Evolutionary conservation across 2,329 filamentous ascomycete species (phyloP).

Genomic region (Fusarium sp.): DNA sequence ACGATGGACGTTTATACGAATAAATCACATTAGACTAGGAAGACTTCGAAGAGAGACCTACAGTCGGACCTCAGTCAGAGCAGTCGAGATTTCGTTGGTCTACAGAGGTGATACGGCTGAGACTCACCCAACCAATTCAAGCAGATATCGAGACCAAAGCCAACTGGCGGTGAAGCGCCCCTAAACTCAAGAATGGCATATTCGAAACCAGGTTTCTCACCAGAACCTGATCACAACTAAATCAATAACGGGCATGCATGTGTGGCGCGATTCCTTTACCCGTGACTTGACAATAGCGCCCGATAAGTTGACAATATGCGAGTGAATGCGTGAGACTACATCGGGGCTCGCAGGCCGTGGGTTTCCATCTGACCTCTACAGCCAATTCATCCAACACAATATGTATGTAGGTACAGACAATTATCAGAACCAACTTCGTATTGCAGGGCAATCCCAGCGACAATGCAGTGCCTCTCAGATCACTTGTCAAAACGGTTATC

Average conservation of each 20-base stretch:
- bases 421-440: constrained; percentile 3
- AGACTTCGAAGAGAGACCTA: neutral
- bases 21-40: neutral
- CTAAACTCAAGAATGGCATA: constrained; percentile 32
- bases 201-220: constrained; percentile 28
- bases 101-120: constrained; percentile 30
- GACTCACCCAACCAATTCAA: constrained; percentile 26
- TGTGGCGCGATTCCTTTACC: constrained; percentile 37
- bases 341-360: constrained; percentile 37
- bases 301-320: constrained; percentile 25
- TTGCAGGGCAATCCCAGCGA: constrained; percentile 39
- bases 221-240: constrained; percentile 36
- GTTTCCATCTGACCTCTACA: constrained; percentile 27
- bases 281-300: constrained; percentile 26
- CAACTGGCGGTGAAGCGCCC: constrained; percentile 49
- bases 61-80: neutral
- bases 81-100: neutral
- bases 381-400: constrained; percentile 31
- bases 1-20: neutral
- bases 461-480: constrained; percentile 26
- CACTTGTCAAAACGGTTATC: constrained; percentile 38
- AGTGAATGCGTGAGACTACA: constrained; percentile 10
- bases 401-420: constrained; percentile 13
- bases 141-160: constrained; percentile 21
- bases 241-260: constrained; percentile 44